Conservation (phyloP, 1,139 yeast genomes). For the Keqinozyma sinolaborantium region DNA sequence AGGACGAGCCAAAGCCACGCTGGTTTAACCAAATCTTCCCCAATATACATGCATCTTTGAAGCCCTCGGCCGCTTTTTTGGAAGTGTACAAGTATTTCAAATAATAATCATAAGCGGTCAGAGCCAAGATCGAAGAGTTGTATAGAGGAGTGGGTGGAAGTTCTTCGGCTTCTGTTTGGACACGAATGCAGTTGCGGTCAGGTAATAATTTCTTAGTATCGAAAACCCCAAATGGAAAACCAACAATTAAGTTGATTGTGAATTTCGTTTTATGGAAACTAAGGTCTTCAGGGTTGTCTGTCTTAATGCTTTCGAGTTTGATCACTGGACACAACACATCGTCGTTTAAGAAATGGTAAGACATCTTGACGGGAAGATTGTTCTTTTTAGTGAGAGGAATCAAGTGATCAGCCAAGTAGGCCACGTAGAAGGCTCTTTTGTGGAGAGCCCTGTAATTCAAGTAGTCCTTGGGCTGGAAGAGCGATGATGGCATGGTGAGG, state of each 20-base stretch:
- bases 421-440: constrained; percentile 84
- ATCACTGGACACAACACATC: constrained; percentile 66
- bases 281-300: constrained; percentile 46
- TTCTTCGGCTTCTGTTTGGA: constrained; percentile 46
- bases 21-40: constrained; percentile 91
- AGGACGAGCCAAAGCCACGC: constrained; percentile 68
- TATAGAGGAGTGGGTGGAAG: constrained; percentile 80
- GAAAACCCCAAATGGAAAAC: constrained; percentile 68
- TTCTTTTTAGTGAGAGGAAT: constrained; percentile 51
- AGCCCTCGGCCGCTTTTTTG: constrained; percentile 76
- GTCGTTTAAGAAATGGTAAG: constrained; percentile 59
- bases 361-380: constrained; percentile 51
- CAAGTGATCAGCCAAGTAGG: constrained; percentile 68
- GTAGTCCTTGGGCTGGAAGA: constrained; percentile 85
- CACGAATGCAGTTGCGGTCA: constrained; percentile 74
- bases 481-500: constrained; percentile 71
- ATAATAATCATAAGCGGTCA: constrained; percentile 65
- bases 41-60: constrained; percentile 80
- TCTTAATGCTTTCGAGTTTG: constrained; percentile 48
- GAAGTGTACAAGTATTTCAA: constrained; percentile 73
- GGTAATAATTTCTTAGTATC: constrained; percentile 76
- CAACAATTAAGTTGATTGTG: constrained; percentile 66
- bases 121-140: constrained; percentile 74
- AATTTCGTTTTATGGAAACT: constrained; percentile 68
- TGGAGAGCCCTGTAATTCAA: constrained; percentile 86